Evolutionary conservation across 192 early-diverging fungal species (phyloP), one percentile per base, ranked within the genome.

Genomic region (Rhizophlyctis rosea): DNA sequence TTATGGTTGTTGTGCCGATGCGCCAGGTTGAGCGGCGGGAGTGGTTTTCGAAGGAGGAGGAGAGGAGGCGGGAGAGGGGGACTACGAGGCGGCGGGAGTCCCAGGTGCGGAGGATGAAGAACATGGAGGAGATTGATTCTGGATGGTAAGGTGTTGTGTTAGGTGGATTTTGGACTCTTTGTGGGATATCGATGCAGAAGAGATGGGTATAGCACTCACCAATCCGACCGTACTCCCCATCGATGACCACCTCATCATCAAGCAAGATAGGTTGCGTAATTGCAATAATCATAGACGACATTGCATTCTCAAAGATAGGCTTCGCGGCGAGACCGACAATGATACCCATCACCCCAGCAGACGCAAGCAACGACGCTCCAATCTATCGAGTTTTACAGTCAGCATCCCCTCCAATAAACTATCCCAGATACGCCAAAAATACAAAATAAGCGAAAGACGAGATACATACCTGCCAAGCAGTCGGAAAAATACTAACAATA

Each of bases 141-240:
- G 50, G 25, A 23, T 44, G 39, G n/a, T n/a, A n/a, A n/a, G n/a
- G n/a, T n/a, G n/a, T n/a, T n/a, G n/a, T n/a, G n/a, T n/a, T n/a
- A 47, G 39, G 39, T 13, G n/a, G 39, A 47, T 47, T 9, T 47
- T 47, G n/a, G 39, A 47, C 9, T 47, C 39, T 9, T 9, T 9
- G n/a, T 13, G 39, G 9, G 9, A 47, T n/a, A 47, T 47, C 39
- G n/a, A 9, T n/a, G 9, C 39, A 9, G 9, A 13, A n/a, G n/a
- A 9, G 39, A n/a, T 47, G 9, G 9, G 9, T 9, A 14, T 24
- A 7, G 9, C 50, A 23, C 11, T 5, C 50, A 23, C 25, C 14
- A 5, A 68, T 51, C 0, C 67, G 67, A n/a, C 67, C 67, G 50
- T 68, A 68, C 52, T 68, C 67, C n/a, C 67, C 67, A 23, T 61